phyloP scores from a whole-genome alignment of 192 early-diverging fungal species.

The Backusella tuberculispora region DNA sequence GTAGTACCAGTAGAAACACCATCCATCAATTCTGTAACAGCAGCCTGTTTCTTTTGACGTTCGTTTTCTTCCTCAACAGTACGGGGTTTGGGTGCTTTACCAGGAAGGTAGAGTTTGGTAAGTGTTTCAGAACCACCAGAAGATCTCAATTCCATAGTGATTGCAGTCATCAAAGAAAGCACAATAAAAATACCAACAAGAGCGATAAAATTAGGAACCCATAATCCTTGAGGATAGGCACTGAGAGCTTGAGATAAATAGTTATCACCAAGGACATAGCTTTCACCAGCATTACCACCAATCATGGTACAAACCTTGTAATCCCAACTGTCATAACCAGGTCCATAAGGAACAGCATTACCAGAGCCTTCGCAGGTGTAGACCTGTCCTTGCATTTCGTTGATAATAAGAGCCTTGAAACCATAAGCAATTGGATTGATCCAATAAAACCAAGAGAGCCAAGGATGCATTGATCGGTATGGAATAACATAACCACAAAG shows the following conservation, averaged over 20 bases:
- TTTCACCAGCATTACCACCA: constrained; percentile 58
- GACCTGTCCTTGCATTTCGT: constrained; percentile 59
- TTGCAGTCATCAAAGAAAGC: constrained; percentile 42
- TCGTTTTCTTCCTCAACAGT: constrained; percentile 34
- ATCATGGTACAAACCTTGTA: constrained; percentile 63
- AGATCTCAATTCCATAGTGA: constrained; percentile 54
- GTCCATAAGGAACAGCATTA: constrained; percentile 38
- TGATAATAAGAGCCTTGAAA: constrained; percentile 65
- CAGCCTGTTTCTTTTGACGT: constrained; percentile 40
- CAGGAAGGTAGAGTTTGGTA: constrained; percentile 54
- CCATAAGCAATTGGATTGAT: constrained; percentile 75
- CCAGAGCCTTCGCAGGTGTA: constrained; percentile 40
- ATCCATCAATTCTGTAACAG: constrained; percentile 39
- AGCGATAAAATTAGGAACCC: constrained; percentile 62
- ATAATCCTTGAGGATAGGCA: constrained; percentile 58
- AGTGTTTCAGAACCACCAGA: constrained; percentile 48
- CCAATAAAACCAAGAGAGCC: constrained; percentile 69
- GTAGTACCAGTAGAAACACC: constrained; percentile 46
- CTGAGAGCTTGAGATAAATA: constrained; percentile 58
- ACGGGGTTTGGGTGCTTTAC: constrained; percentile 31
- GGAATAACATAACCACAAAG: constrained; percentile 68
- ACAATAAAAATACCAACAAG: constrained; percentile 53
- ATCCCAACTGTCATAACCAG: constrained; percentile 39
- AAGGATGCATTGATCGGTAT: constrained; percentile 61
- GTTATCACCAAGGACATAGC: constrained; percentile 59